These are phyloP conservation scores for Cercospora zeae-maydis DNA, from an alignment of 2,329 filamentous ascomycete genomes.

Conservation along the genomic window DNA sequence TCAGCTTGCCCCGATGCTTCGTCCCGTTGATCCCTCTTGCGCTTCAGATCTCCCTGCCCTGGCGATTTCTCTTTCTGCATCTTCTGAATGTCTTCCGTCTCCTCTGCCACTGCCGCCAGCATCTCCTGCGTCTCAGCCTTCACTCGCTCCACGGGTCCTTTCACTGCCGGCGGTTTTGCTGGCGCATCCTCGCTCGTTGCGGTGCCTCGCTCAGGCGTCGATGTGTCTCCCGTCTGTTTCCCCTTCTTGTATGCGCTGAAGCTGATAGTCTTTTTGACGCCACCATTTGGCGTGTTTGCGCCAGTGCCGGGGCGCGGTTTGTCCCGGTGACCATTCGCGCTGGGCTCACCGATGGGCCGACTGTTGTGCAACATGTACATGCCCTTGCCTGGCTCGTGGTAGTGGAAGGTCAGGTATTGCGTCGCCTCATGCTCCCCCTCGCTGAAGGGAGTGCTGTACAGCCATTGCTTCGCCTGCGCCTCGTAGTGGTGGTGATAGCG, in stretches of 20 bases:
- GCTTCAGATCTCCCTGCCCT: slow-evolving; percentile 29
- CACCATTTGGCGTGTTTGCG: slow-evolving; percentile 41
- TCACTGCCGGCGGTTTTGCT: slow-evolving; percentile 31
- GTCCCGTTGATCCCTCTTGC: slow-evolving; percentile 24
- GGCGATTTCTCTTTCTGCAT: slow-evolving; percentile 15
- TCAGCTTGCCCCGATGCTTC: background rate
- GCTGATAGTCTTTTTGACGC: slow-evolving; percentile 59
- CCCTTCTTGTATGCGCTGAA: slow-evolving; percentile 60
- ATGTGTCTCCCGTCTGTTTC: slow-evolving; percentile 41
- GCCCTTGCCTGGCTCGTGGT: slow-evolving; percentile 50
- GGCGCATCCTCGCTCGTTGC: slow-evolving; percentile 21
- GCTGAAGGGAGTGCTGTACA: slow-evolving; percentile 51
- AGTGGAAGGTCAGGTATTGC: slow-evolving; percentile 61
- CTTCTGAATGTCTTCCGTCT: slow-evolving; percentile 16
- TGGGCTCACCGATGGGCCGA: slow-evolving; percentile 30
- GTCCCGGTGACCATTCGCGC: slow-evolving; percentile 22
- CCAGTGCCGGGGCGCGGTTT: slow-evolving; percentile 36
- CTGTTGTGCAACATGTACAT: slow-evolving; percentile 32
- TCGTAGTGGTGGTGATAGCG: slow-evolving; percentile 43
- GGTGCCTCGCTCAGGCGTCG: slow-evolving; percentile 26
- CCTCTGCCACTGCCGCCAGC: slow-evolving; percentile 29
- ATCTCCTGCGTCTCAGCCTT: slow-evolving; percentile 35
- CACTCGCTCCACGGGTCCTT: slow-evolving; percentile 33
- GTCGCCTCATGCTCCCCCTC: slow-evolving; percentile 53
- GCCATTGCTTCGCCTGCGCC: slow-evolving; percentile 41